Evolutionary conservation across 2,329 filamentous ascomycete species (phyloP).

Genomic region (Aaosphaeria pasadenensis): DNA sequence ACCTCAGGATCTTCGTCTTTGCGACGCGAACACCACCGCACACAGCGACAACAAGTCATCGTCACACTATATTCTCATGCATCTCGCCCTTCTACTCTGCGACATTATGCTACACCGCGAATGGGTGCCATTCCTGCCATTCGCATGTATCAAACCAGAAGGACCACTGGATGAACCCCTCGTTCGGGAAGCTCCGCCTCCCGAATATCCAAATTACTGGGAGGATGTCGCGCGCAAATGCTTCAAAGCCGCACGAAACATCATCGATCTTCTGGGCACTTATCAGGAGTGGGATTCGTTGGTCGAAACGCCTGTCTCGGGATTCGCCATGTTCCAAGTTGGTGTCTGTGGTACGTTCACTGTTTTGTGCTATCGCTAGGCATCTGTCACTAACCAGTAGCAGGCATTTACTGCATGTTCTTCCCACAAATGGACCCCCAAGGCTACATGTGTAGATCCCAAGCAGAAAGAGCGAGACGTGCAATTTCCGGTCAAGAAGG

Average conservation of each 20-base stretch:
- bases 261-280: conserved; percentile 63
- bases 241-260: conserved; percentile 61
- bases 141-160: conserved; percentile 49
- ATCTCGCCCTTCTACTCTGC: conserved; percentile 64
- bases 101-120: conserved; percentile 67
- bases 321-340: conserved; percentile 66
- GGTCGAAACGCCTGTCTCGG: conserved; percentile 65
- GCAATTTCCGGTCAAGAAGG: no score
- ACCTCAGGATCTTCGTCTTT: conserved; percentile 57
- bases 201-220: conserved; percentile 52
- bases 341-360: conserved; percentile 23
- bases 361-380: no score
- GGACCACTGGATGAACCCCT: conserved; percentile 60
- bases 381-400: no score
- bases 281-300: conserved; percentile 60
- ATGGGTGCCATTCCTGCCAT: conserved; percentile 64
- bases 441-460: conserved; percentile 1
- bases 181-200: conserved; percentile 48
- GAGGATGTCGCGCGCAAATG: conserved; percentile 59
- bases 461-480: neutral
- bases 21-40: conserved; percentile 60
- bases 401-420: conserved; percentile 1
- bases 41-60: conserved; percentile 64
- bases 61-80: conserved; percentile 64
- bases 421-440: conserved; percentile 5